Conservation (phyloP, 306 rosid genomes). For the Castanea sativa region DNA sequence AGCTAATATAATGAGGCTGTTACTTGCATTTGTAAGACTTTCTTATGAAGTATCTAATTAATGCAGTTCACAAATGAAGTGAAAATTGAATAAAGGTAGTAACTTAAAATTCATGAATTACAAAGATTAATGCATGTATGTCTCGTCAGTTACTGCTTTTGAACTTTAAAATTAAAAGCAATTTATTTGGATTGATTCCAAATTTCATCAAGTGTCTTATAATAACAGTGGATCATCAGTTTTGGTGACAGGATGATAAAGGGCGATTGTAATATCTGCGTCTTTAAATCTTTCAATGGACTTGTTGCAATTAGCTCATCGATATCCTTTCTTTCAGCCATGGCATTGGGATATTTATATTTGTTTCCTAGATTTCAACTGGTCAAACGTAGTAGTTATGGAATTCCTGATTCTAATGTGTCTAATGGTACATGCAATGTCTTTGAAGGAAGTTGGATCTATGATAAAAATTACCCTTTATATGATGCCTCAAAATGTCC, state of each 20-base stretch:
- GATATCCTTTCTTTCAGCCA: constrained; percentile 42
- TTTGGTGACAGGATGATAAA: constrained; percentile 38
- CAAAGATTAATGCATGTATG: neutral
- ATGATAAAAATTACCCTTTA: constrained; percentile 69
- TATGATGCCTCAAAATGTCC: constrained; percentile 77
- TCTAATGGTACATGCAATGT: constrained; percentile 49
- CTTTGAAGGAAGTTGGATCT: constrained; percentile 78
- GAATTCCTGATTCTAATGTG: constrained; percentile 23
- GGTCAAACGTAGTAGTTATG: constrained; percentile 29
- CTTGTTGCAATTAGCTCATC: constrained; percentile 46
- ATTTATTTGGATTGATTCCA: neutral
- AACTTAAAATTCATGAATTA: neutral
- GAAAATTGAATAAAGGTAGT: neutral
- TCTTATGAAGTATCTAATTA: neutral
- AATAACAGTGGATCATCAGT: neutral
- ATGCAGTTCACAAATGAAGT: neutral
- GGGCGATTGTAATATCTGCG: constrained; percentile 39
- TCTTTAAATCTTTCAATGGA: constrained; percentile 44
- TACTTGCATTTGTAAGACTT: neutral
- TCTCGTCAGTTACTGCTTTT: neutral
- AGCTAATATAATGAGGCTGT: neutral
- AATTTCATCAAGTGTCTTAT: neutral
- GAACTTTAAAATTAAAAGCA: neutral
- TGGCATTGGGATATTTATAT: constrained; percentile 47
- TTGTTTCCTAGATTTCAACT: constrained; percentile 41